These are phyloP conservation scores for Cardamine resedifolia DNA, from an alignment of 345 rosid genomes.

Conservation along the genomic window DNA sequence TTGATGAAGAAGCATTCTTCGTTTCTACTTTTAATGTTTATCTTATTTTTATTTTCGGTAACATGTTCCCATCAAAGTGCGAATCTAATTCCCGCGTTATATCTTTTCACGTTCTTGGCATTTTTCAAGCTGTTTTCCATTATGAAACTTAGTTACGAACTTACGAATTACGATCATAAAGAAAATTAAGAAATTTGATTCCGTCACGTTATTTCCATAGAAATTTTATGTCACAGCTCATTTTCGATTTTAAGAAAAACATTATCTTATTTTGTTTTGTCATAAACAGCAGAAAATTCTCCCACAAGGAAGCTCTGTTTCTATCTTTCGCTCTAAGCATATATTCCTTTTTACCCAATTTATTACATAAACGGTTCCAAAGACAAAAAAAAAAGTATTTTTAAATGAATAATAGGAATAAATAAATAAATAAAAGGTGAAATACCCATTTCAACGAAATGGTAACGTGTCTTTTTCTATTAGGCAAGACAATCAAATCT, in stretches of 20 bases:
- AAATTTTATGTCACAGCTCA: not conserved
- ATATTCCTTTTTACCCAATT: not conserved
- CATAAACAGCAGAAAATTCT: conserved; percentile 11
- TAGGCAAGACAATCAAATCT: conserved; percentile 31
- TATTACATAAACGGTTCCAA: not conserved
- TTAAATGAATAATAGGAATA: not conserved
- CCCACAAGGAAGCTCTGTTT: conserved; percentile 17
- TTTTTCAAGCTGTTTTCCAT: conserved; percentile 34
- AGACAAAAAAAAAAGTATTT: not conserved
- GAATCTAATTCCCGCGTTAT: conserved; percentile 19
- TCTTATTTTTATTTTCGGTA: not conserved
- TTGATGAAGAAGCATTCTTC: conserved; percentile 23
- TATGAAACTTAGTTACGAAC: not conserved
- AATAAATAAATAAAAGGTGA: conserved; percentile 35
- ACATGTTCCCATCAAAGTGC: conserved; percentile 25
- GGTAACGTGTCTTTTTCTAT: conserved; percentile 49
- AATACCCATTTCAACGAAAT: conserved; percentile 34
- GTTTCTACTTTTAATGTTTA: not conserved
- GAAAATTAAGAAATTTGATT: not conserved
- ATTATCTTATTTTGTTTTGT: not conserved
- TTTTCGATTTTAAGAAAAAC: not conserved
- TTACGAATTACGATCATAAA: not conserved
- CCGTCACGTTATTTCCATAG: not conserved
- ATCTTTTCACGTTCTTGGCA: conserved; percentile 30
- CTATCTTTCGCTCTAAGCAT: conserved; percentile 15